Percentiles rank a stretch among this genome's conserved stretches.
phyloP scores from a whole-genome alignment of 768 basidiomycete species.

The Exsudoporus frostii region DNA sequence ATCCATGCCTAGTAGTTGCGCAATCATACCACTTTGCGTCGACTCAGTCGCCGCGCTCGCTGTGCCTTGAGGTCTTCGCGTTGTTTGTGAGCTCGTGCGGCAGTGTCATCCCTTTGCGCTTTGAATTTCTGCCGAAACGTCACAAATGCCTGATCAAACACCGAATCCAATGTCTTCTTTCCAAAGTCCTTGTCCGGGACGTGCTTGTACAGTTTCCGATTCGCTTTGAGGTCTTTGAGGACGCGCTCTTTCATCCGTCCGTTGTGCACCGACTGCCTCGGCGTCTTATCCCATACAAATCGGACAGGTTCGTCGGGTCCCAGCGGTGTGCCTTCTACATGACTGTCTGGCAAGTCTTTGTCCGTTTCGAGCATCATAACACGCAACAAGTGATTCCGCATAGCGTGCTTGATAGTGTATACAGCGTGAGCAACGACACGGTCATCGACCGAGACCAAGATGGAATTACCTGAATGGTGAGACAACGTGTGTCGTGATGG shows the following conservation, averaged over 20 bases:
- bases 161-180: slow-evolving; percentile 55
- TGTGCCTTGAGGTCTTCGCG: slow-evolving; percentile 62
- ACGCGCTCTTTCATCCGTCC: slow-evolving; percentile 65
- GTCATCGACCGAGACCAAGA: background rate
- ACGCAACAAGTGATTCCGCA: slow-evolving; percentile 62
- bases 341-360: slow-evolving; percentile 58
- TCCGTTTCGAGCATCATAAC: slow-evolving; percentile 56
- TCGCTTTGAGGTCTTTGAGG: slow-evolving; percentile 55
- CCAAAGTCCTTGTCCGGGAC: slow-evolving; percentile 65
- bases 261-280: slow-evolving; percentile 73
- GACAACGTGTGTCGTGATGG: slow-evolving; percentile 61
- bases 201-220: slow-evolving; percentile 55
- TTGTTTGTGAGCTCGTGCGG: slow-evolving; percentile 43
- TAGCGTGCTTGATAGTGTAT: slow-evolving; percentile 51
- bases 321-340: slow-evolving; percentile 50
- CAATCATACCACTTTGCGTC: slow-evolving; percentile 59
- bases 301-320: slow-evolving; percentile 55
- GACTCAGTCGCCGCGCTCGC: slow-evolving; percentile 54
- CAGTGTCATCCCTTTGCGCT: slow-evolving; percentile 49
- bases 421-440: slow-evolving; percentile 2
- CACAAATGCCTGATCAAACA: slow-evolving; percentile 69
- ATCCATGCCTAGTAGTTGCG: no score
- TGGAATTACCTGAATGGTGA: slow-evolving; percentile 60
- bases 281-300: slow-evolving; percentile 79
- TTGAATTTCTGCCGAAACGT: slow-evolving; percentile 68